These are phyloP conservation scores for Mortierella alpina DNA, from an alignment of 192 early-diverging fungal species.

Conservation along the genomic window DNA sequence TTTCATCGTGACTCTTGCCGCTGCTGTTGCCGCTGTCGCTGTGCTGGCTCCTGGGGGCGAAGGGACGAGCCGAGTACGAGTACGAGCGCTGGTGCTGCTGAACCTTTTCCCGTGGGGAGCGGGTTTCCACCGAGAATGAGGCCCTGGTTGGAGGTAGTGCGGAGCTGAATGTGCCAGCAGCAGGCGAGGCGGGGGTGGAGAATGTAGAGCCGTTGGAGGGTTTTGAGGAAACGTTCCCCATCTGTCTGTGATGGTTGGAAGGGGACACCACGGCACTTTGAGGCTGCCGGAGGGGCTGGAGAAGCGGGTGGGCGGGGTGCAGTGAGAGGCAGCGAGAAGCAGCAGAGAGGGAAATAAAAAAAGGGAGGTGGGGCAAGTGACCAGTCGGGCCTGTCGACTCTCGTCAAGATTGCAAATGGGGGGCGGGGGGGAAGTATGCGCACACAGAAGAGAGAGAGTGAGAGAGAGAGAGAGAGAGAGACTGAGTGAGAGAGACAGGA, in stretches of 20 bases:
- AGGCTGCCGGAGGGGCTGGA: neutral
- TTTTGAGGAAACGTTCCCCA: constrained; percentile 43
- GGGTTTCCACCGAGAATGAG: constrained; percentile 18
- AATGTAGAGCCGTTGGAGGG: neutral
- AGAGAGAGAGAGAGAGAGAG: constrained; percentile 4
- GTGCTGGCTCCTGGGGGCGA: constrained; percentile 10
- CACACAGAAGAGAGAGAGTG: neutral
- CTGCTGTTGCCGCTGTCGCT: constrained; percentile 15
- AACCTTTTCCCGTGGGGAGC: neutral
- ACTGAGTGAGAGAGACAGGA: neutral
- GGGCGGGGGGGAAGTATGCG: neutral
- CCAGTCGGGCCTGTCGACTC: too few relatives aligned
- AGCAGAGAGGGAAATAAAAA: too few relatives aligned
- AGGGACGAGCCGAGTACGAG: neutral
- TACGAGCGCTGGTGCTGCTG: constrained; percentile 3
- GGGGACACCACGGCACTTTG: neutral
- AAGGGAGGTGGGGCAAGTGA: too few relatives aligned
- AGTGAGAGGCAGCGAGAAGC: neutral
- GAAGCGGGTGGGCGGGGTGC: neutral
- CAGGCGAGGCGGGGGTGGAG: neutral
- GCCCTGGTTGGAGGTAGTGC: neutral
- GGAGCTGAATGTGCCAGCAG: neutral
- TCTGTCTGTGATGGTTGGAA: constrained; percentile 10
- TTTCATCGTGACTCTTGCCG: constrained; percentile 13
- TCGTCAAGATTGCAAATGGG: neutral